Base-by-base conservation (phyloP, 202 grass and related monocot species). In the Zoysia matrella region DNA sequence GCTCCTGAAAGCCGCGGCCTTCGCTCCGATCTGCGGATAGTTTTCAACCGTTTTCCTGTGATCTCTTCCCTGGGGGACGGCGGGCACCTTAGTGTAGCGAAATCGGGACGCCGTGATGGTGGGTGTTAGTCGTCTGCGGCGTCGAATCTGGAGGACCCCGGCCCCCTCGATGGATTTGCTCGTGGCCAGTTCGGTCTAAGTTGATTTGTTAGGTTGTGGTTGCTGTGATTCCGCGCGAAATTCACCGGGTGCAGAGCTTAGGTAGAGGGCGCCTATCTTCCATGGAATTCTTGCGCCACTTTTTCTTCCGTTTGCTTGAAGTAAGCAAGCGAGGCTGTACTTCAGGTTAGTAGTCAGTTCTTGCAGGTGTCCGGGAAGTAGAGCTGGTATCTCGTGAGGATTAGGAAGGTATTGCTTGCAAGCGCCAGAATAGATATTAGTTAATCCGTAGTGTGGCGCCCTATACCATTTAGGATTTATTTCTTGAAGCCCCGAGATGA, bases 11-110 rank as follows among this genome's bases (percentile, higher is more conserved):
- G 22, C 15, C 22, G 41, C 64, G 8, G 30, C 67, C 42, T 44
- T 41, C 9, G 14, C 72, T 60, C 77, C 43, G 77, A 89, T 89
- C 87, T 67, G 51, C 18, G 6, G 3, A 7, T 0, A 14, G 46
- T 53, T 12, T 10, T 11, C 44, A 41, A 22, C 11, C 30, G 12
- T 50, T 7, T 61, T 45, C 7, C 39, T 50, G 48, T 50, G 76
- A 54, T 74, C 53, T 43, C 81, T 8, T 13, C 15, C 2, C 12
- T 2, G n/a, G 45, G 22, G 14, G 53, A 56, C 30, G 30, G 30
- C 30, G 30, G 30, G 30, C 30, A 36, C 30, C 30, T 36, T 36
- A 36, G 30, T 36, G 30, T 36, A 36, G 30, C 30, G 30, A 36
- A 36, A 36, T 36, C 30, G 30, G 30, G 30, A 36, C 30, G 30